Evolutionary conservation across 805 yeast genomes (phyloP).

Genomic region (Jamesozyma rosinii): DNA sequence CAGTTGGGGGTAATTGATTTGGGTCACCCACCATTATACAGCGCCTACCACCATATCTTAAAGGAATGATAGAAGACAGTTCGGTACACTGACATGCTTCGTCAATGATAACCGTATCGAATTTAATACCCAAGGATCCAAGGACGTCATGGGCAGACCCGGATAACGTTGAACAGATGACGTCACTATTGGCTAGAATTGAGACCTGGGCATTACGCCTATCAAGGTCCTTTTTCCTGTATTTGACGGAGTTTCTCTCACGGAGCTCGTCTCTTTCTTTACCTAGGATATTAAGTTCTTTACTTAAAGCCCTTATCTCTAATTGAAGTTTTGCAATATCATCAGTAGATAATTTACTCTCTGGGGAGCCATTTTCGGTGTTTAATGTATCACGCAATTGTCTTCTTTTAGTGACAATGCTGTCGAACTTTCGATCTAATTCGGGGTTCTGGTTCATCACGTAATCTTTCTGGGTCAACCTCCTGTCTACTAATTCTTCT

Average conservation of each 20-base stretch:
- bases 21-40: conserved; percentile 99
- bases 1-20: conserved; percentile 95
- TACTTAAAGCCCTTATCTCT: conserved; percentile 47
- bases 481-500: conserved; percentile 74
- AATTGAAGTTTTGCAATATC: conserved; percentile 42
- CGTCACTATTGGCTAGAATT: conserved; percentile 63
- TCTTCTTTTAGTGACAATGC: conserved; percentile 53
- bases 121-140: conserved; percentile 61
- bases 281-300: conserved; percentile 58
- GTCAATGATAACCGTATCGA: conserved; percentile 87
- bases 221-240: conserved; percentile 69
- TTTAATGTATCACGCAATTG: conserved; percentile 37
- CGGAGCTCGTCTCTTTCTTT: conserved; percentile 68
- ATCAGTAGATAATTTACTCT: conserved; percentile 39
- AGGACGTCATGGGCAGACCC: conserved; percentile 90
- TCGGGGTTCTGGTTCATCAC: conserved; percentile 36
- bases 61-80: conserved; percentile 80
- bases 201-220: conserved; percentile 66
- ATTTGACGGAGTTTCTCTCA: conserved; percentile 58
- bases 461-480: conserved; percentile 35
- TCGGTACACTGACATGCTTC: conserved; percentile 98
- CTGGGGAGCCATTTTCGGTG: conserved; percentile 35
- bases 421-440: conserved; percentile 36
- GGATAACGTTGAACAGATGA: conserved; percentile 84
- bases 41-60: conserved; percentile 78